These are phyloP conservation scores for Mayamaea pseudoterrestris DNA, from an alignment of 108 stramenopile genomes.

Conservation along the genomic window DNA sequence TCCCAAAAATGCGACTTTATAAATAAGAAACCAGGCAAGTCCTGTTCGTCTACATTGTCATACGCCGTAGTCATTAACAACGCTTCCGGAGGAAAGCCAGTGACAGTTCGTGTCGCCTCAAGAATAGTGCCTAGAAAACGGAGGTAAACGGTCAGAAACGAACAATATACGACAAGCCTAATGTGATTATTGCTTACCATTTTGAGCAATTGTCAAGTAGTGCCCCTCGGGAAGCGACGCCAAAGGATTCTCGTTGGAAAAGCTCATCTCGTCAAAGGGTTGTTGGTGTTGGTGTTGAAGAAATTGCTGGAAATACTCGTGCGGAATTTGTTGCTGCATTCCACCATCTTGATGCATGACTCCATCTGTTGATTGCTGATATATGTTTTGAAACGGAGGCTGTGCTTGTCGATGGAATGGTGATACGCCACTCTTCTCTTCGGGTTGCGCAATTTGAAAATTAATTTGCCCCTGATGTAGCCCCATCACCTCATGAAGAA, in stretches of 20 bases:
- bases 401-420: too few relatives aligned
- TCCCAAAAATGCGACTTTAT: slow-evolving; percentile 82
- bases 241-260: slow-evolving; percentile 9
- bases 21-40: slow-evolving; percentile 56
- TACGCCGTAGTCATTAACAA: slow-evolving; percentile 76
- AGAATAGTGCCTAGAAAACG: slow-evolving; percentile 51
- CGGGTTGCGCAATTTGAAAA: too few relatives aligned
- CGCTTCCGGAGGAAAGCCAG: slow-evolving; percentile 61
- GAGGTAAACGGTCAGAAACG: background rate
- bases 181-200: slow-evolving; percentile 41
- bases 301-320: slow-evolving; percentile 2
- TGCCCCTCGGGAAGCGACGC: slow-evolving; percentile 71
- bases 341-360: background rate
- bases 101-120: slow-evolving; percentile 67
- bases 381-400: too few relatives aligned
- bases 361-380: too few relatives aligned
- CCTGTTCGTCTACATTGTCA: slow-evolving; percentile 65
- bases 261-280: background rate
- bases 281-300: slow-evolving; percentile 20
- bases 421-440: too few relatives aligned
- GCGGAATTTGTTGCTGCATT: background rate
- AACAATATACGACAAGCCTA: background rate
- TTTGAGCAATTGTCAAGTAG: slow-evolving; percentile 74
- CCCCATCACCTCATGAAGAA: background rate
- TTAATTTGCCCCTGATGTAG: too few relatives aligned